Conservation (phyloP, 371 early-diverging fungal species). For the Lichtheimia ornata region DNA sequence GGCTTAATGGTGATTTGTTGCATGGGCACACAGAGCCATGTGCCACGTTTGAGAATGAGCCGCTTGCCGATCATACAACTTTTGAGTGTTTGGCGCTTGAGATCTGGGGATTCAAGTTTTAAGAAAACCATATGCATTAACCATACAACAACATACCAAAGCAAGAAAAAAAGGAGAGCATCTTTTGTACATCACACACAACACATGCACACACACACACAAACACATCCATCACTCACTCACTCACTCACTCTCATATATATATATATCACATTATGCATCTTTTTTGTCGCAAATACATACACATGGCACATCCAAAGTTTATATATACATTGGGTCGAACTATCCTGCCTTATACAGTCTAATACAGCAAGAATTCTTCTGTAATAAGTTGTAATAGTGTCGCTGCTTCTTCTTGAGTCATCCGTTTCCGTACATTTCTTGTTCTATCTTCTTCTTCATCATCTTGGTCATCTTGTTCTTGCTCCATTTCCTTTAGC, state of each 20-base stretch:
- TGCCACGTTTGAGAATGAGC: conserved; percentile 37
- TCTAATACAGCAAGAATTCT: not conserved
- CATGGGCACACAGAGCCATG: conserved; percentile 43
- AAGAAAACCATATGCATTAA: conserved; percentile 4
- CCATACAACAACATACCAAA: too few species aligned
- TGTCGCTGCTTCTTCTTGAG: not conserved
- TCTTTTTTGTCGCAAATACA: not conserved
- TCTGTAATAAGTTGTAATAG: conserved; percentile 1
- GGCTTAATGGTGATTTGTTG: conserved; percentile 35
- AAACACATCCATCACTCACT: not conserved
- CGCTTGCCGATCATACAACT: conserved; percentile 12
- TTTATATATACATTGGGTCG: not conserved
- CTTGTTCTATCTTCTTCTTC: not conserved
- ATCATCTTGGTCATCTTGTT: not conserved
- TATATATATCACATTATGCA: not conserved
- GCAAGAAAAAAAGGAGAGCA: too few species aligned
- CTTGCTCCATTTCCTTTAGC: not conserved
- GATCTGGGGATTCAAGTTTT: conserved; percentile 40
- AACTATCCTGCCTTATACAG: not conserved
- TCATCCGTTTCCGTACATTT: not conserved
- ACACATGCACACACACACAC: too few species aligned
- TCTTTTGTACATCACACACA: too few species aligned
- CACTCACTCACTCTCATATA: not conserved
- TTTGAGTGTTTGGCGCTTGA: conserved; percentile 41
- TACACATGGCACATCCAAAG: conserved; percentile 3